Conservation (phyloP, 169 alveolate species). For the Perkinsus marinus region DNA sequence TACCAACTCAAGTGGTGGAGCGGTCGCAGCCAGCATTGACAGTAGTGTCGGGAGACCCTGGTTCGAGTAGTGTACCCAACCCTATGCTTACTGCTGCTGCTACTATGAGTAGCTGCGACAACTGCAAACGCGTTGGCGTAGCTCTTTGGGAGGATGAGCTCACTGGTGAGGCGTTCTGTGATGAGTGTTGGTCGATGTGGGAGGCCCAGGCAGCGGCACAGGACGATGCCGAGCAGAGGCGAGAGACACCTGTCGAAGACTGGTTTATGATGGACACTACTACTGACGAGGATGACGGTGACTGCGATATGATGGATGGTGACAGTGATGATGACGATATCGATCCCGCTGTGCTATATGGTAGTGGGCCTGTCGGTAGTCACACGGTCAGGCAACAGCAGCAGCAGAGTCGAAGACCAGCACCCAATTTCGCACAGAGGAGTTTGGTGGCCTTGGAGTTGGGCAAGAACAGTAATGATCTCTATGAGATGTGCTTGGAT, state of each 20-base stretch:
- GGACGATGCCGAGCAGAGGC: background rate
- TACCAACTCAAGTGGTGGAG: background rate
- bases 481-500: background rate
- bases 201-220: background rate
- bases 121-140: background rate
- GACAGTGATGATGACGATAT: background rate
- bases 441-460: background rate
- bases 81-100: background rate
- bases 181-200: background rate
- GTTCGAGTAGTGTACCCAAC: background rate
- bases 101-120: background rate
- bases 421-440: background rate
- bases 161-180: background rate
- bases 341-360: background rate
- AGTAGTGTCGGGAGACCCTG: background rate
- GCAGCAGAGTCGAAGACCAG: background rate
- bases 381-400: background rate
- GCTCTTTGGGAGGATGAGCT: background rate
- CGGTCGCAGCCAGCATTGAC: background rate
- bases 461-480: background rate
- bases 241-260: background rate
- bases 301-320: background rate
- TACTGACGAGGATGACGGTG: background rate
- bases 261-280: background rate
- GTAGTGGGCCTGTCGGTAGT: background rate